Evolutionary conservation across 2,329 filamentous ascomycete genomes (phyloP), one percentile per base, ranked within the genome.

Genomic region (Grosmannia serpens): DNA sequence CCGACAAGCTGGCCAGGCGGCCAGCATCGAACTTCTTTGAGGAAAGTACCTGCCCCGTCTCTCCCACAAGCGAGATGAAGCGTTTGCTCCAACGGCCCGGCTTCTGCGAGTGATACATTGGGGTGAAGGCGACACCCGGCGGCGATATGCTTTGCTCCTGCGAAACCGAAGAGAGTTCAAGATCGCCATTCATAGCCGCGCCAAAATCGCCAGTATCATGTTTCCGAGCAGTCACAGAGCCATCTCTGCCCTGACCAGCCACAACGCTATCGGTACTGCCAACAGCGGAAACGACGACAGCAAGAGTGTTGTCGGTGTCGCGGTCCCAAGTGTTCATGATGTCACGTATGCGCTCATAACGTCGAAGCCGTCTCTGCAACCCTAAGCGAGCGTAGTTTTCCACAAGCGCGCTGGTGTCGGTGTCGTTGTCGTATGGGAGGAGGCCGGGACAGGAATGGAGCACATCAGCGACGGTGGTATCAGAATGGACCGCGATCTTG

Each of bases 241-340:
- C 41, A 44, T 1, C 17, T n/a, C 20, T 20, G 49, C 15, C 56
- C 60, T 33, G 20, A 15, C 38, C 22, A 27, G 56, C 31, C 26
- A 24, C 22, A 4, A n/a, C 47, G 1, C n/a, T 54, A 15, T 8
- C 44, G 5, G 78, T 75, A n/a, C 80, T 76, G 6, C 76, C 74
- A 2, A 77, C 72, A 44, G 84, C 79, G 2, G 79, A 75, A 17
- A 85, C 77, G 58, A 86, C 73, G 26, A 96, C 77, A 22, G 88
- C 73, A 17, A 97, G 76, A 9, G 80, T 77, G 66, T 95, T 94
- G 64, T 91, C 86, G 2, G 79, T 77, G 69, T 96, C 91, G 50
- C 80, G 77, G 61, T 95, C 89, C 92, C 92, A 97, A 0, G 91
- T 95, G 69, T 95, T 95, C 79, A 96, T 82, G 26, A 96, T 82